phyloP scores from a whole-genome alignment of 805 yeast genomes.

The Pichia eremophila region DNA sequence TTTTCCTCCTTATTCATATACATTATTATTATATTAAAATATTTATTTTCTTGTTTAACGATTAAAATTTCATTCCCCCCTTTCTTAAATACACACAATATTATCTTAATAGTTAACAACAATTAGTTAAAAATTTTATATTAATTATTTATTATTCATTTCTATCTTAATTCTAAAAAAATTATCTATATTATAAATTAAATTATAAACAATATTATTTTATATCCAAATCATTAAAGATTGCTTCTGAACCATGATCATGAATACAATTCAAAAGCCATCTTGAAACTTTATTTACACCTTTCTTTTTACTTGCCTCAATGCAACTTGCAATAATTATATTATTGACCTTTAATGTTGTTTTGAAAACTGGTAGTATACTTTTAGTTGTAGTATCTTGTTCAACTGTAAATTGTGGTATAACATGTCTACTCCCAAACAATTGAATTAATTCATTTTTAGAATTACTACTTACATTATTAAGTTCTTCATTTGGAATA shows the following conservation, averaged over 20 bases:
- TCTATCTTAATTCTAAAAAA: conserved; percentile 3
- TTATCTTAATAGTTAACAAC: neutral
- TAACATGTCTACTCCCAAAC: conserved; percentile 6
- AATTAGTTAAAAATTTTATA: neutral
- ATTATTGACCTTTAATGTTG: conserved; percentile 24
- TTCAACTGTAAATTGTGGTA: conserved; percentile 25
- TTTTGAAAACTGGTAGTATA: conserved; percentile 16
- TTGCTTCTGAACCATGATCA: conserved; percentile 2
- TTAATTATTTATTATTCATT: conserved; percentile 7
- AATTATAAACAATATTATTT: neutral
- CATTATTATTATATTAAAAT: neutral
- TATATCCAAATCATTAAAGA: conserved; percentile 1
- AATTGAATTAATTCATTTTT: conserved; percentile 3
- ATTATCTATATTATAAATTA: neutral
- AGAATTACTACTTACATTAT: conserved; percentile 2
- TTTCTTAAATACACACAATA: neutral
- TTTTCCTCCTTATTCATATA: neutral
- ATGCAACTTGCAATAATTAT: conserved; percentile 25
- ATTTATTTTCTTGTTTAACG: neutral
- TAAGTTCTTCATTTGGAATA: neutral
- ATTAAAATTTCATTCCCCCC: neutral
- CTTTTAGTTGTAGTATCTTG: conserved; percentile 1
- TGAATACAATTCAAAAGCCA: conserved; percentile 14
- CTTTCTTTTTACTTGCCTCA: conserved; percentile 29
- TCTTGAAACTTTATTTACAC: conserved; percentile 32